Percentiles rank a stretch among this genome's conserved stretches.
Conservation (phyloP, 352 stramenopile species). For the Phytopythium vexans region DNA sequence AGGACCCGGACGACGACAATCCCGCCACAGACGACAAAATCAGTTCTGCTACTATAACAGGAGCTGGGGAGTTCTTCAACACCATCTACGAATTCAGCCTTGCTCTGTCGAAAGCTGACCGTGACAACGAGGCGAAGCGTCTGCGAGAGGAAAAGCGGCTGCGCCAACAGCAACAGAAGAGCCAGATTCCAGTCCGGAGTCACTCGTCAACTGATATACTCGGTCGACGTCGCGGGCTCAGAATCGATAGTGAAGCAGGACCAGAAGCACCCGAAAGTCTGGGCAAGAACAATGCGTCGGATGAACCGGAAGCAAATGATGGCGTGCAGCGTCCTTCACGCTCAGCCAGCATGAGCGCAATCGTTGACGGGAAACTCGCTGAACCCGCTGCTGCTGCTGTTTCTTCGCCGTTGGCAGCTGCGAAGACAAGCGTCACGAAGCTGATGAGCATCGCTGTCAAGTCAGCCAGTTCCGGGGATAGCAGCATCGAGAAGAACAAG, state of each 20-base stretch:
- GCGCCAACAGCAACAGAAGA: slow-evolving; percentile 55
- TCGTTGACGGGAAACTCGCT: neutral
- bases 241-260: slow-evolving; percentile 4
- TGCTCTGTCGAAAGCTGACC: slow-evolving; percentile 67
- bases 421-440: slow-evolving; percentile 5
- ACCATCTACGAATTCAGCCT: slow-evolving; percentile 81
- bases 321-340: neutral
- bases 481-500: slow-evolving; percentile 7
- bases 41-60: slow-evolving; percentile 25
- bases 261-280: slow-evolving; percentile 30
- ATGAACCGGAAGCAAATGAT: slow-evolving; percentile 26
- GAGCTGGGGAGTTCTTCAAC: slow-evolving; percentile 63
- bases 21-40: slow-evolving; percentile 6
- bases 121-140: slow-evolving; percentile 71
- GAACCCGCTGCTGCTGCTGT: neutral
- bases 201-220: slow-evolving; percentile 22
- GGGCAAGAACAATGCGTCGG: slow-evolving; percentile 15
- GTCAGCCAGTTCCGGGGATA: neutral
- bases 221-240: slow-evolving; percentile 10
- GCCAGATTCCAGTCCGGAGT: slow-evolving; percentile 27
- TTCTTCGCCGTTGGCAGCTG: slow-evolving; percentile 1
- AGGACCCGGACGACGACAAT: slow-evolving; percentile 29
- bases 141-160: slow-evolving; percentile 59
- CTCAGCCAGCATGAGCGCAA: slow-evolving; percentile 9
- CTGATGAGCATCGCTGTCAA: slow-evolving; percentile 4